Evolutionary conservation across 2,329 filamentous ascomycete genomes (phyloP), one percentile per base, ranked within the genome.

Genomic region (Colletotrichum sp.): DNA sequence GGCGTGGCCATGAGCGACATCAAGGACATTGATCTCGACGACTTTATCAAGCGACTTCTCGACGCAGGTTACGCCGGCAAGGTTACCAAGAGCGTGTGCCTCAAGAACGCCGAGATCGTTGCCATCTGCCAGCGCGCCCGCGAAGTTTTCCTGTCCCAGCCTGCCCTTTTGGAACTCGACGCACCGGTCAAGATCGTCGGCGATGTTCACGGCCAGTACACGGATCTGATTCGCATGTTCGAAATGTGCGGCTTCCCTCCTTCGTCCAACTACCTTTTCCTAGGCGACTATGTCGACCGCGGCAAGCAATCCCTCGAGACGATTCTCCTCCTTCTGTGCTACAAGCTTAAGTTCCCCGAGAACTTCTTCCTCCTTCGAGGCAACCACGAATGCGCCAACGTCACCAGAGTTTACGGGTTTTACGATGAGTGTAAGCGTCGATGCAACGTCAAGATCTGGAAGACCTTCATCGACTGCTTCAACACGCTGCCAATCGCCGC

Each of bases 221-320:
- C 96, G 13, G 96, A 99, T 85, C 88, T 99, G 68, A 98, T 99
- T 81, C 93, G 96, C 78, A 95, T 99, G 91, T 99, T 99, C 82
- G 96, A 99, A 85, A 98, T 98, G 96, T 98, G 96, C 83, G 96
- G 96, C 7, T 99, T 98, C 82, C 96, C 96, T 9, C 96, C 96
- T 3, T 94, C 92, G 77, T 92, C 96, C 52, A 99, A 99, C 87
- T 99, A 95, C 83, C 90, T 99, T 67, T 99, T 98, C 86, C 89
- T 99, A 6, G 96, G 96, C 68, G 96, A 99, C 84, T 99, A 99
- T 83, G 96, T 99, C 82, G 96, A 99, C 84, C 93, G 96, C 71
- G 96, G 96, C 80, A 99, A 99, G 88, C 96, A 98, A 85, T 98
- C 95, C 57, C 89, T 99, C 77, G 96, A 99, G 86, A 99, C 96